Evolutionary conservation across 805 yeast genomes (phyloP).

Genomic region (Starmerella stigmatis): DNA sequence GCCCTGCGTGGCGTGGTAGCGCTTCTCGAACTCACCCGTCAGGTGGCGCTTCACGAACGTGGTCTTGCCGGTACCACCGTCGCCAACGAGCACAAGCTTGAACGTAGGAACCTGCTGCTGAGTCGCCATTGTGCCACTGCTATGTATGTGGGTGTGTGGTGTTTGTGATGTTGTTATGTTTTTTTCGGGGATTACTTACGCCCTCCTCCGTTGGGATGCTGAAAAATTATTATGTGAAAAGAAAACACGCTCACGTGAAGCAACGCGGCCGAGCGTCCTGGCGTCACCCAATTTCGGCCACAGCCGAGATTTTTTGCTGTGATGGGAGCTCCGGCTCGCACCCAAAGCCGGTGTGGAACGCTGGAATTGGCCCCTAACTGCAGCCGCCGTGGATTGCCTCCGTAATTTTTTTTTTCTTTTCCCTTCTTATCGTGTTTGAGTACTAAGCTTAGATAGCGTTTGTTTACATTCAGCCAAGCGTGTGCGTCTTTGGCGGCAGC

Average conservation of each 20-base stretch:
- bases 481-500: too few species aligned
- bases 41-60: constrained; percentile 99
- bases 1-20: constrained; percentile 97
- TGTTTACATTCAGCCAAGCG: constrained; percentile 1
- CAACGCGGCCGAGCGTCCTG: neutral
- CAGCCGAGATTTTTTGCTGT: neutral
- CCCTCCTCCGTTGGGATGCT: constrained; percentile 6
- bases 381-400: too few species aligned
- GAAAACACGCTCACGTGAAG: constrained; percentile 4
- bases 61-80: constrained; percentile 99
- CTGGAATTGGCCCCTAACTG: too few species aligned
- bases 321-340: too few species aligned
- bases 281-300: neutral
- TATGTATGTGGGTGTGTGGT: constrained; percentile 3
- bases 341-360: too few species aligned
- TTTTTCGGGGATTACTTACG: constrained; percentile 4
- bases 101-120: constrained; percentile 71
- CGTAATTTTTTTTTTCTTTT: too few species aligned
- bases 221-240: constrained; percentile 5
- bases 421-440: too few species aligned
- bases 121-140: constrained; percentile 27
- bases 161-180: constrained; percentile 4
- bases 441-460: neutral
- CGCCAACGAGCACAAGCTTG: constrained; percentile 98
- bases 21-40: constrained; percentile 97